Evolutionary conservation across 805 yeast species (phyloP), one percentile per base, ranked within the genome.

Genomic region (Suhomyces canberraensis): DNA sequence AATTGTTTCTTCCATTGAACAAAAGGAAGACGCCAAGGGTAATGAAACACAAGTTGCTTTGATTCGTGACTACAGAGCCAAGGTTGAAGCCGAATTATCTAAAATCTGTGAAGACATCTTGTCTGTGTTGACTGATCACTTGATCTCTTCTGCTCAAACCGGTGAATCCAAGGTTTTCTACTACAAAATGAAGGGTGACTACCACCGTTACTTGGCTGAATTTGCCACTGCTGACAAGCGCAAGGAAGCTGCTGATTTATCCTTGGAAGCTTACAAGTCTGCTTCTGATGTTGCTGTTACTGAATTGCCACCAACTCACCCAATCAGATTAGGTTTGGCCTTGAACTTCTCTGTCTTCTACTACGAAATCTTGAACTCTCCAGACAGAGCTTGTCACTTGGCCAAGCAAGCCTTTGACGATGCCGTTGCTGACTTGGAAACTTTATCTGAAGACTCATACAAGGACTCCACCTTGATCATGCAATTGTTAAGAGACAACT

Each of bases 371-470:
- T 84, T 90, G 70, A 90, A 91, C 71, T 86, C 96, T 42, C 98
- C 98, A 56, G 97, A 91, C 66, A 87, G 95, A 69, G 98, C 98
- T 54, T 91, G 98, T 69, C 95, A 90, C 66, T 80, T 91, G 66
- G 98, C 98, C 58, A 93, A 91, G 71, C 96, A 91, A 73, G 98
- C 98, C 26, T 91, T 93, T 55, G 98, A 91, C 69, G 98, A 91
- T 62, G 98, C 98, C 48, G 95, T 91, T 64, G 96, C 98, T 48
- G 98, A 93, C 73, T 80, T 91, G 65, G 98, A 91, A 72, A 87
- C 97, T 51, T 77, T 91, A 62, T 86, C 95, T 31, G 98, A 91
- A 73, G 98, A 91, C 74, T 85, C 96, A 51, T 91, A 93, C 81
- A 93, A 91, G 71, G 98, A 91, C 69, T 89, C 97, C 47, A 93